phyloP scores from a whole-genome alignment of 345 rosid species.

The Hibiscus tridactylites region DNA sequence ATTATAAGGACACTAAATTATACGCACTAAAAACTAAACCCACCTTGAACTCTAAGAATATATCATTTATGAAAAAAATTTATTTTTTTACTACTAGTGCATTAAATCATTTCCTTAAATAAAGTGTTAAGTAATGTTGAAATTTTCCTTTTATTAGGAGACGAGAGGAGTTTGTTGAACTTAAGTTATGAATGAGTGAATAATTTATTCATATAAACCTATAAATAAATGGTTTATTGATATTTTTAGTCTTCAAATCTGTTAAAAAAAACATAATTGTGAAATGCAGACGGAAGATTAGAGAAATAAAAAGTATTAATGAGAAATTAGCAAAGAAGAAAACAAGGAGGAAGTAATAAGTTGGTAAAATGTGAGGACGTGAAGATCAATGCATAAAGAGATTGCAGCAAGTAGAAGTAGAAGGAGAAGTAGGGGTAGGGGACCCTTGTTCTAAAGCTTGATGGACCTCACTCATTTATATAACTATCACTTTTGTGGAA shows the following conservation, averaged over 20 bases:
- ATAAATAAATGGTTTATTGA: too few relatives aligned
- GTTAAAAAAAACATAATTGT: too few relatives aligned
- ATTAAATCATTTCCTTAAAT: too few relatives aligned
- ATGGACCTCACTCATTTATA: slow-evolving; percentile 31
- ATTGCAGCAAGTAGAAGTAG: slow-evolving; percentile 25
- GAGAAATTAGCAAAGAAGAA: neutral
- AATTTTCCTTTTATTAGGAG: neutral
- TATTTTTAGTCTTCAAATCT: too few relatives aligned
- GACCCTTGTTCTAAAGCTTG: slow-evolving; percentile 30
- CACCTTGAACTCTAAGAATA: too few relatives aligned
- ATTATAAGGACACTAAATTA: too few relatives aligned
- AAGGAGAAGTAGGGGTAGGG: slow-evolving; percentile 12
- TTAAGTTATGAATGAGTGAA: too few relatives aligned
- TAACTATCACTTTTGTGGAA: slow-evolving; percentile 56
- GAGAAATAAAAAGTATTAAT: neutral
- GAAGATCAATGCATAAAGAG: slow-evolving; percentile 39
- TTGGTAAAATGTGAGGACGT: slow-evolving; percentile 27
- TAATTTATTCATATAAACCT: too few relatives aligned
- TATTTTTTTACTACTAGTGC: too few relatives aligned
- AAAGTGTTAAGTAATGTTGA: neutral
- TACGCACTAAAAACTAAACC: too few relatives aligned
- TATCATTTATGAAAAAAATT: too few relatives aligned
- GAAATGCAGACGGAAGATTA: too few relatives aligned
- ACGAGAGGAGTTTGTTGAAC: neutral
- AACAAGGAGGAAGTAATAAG: slow-evolving; percentile 14